These are phyloP conservation scores for Gentiana macrophylla DNA, from an alignment of 257 asterid species.

Conservation along the genomic window DNA sequence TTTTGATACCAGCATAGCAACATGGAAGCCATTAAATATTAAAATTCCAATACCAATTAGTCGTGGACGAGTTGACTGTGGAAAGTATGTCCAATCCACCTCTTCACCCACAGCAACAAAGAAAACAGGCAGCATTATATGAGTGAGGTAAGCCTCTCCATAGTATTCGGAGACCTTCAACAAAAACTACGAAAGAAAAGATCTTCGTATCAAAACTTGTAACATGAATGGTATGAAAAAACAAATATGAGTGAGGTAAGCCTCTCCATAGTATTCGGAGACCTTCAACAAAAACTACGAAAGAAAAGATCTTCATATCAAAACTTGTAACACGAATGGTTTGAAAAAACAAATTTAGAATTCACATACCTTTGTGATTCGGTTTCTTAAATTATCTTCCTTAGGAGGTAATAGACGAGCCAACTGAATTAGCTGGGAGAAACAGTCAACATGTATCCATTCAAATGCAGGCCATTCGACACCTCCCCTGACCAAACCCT, in stretches of 20 bases:
- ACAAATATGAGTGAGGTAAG: no score
- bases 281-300: slow-evolving; percentile 72
- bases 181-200: slow-evolving; percentile 52
- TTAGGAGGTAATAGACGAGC: slow-evolving; percentile 80
- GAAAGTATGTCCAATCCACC: slow-evolving; percentile 58
- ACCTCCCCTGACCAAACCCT: slow-evolving; percentile 50
- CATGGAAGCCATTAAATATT: neutral
- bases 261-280: slow-evolving; percentile 61
- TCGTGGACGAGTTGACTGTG: slow-evolving; percentile 42
- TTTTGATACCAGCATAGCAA: neutral
- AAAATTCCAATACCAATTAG: slow-evolving; percentile 36
- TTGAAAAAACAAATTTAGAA: neutral
- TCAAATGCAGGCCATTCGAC: slow-evolving; percentile 87
- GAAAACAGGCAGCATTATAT: slow-evolving; percentile 80
- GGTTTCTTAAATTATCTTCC: slow-evolving; percentile 83
- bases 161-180: slow-evolving; percentile 54
- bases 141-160: slow-evolving; percentile 72
- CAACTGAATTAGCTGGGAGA: slow-evolving; percentile 74
- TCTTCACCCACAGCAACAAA: slow-evolving; percentile 74
- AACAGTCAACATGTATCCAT: slow-evolving; percentile 82
- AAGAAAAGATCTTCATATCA: slow-evolving; percentile 10
- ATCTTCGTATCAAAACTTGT: neutral
- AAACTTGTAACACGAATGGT: no score
- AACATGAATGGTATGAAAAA: no score
- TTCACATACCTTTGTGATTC: slow-evolving; percentile 55